These are phyloP conservation scores for Rhodotorula kratochvilovae DNA, from an alignment of 768 basidiomycete species.

Conservation along the genomic window DNA sequence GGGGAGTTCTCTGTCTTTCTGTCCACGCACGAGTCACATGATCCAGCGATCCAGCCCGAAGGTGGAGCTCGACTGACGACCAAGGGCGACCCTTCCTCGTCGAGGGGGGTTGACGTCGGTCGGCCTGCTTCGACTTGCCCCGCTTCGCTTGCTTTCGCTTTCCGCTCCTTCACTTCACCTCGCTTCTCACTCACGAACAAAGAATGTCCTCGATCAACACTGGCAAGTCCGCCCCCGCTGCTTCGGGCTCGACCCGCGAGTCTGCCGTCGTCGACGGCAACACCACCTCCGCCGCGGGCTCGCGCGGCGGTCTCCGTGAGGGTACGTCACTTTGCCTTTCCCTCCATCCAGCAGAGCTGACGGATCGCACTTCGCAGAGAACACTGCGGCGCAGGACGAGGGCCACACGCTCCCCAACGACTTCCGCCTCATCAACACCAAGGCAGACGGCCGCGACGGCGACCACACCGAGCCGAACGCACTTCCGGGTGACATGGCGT, in stretches of 20 bases:
- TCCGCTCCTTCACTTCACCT: too few species aligned
- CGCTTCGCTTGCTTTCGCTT: background rate
- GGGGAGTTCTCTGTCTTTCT: too few species aligned
- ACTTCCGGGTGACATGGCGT: constrained; percentile 5
- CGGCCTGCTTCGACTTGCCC: too few species aligned
- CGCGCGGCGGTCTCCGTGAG: background rate
- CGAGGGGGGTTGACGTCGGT: too few species aligned
- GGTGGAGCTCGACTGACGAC: too few species aligned
- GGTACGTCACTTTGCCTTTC: background rate
- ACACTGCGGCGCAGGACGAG: constrained; percentile 2
- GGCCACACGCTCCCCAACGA: constrained; percentile 12
- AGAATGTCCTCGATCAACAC: background rate
- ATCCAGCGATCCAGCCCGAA: too few species aligned
- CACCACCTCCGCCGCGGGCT: constrained; percentile 18
- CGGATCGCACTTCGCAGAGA: background rate
- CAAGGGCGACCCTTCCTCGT: too few species aligned
- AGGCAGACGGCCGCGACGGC: constrained; percentile 2
- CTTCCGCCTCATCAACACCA: constrained; percentile 7
- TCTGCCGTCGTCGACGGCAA: constrained; percentile 9
- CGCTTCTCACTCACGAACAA: too few species aligned
- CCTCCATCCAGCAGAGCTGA: background rate
- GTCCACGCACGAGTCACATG: too few species aligned
- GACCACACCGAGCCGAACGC: constrained; percentile 19
- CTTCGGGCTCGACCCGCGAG: constrained; percentile 22
- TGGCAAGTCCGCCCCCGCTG: constrained; percentile 6